phyloP scores from a whole-genome alignment of 805 yeast species.

The Cephaloascus albidus region DNA sequence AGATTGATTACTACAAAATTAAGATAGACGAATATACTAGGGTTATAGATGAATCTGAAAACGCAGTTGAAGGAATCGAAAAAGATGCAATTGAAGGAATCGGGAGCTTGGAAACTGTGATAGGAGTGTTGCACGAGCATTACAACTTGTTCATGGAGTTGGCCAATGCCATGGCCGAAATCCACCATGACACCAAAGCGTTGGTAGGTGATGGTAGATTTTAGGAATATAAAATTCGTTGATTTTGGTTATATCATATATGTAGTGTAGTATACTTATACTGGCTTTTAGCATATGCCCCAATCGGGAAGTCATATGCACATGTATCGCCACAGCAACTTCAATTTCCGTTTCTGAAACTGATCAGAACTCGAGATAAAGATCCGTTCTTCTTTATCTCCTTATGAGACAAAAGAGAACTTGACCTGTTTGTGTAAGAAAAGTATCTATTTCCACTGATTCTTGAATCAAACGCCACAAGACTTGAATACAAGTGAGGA shows the following conservation, averaged over 20 bases:
- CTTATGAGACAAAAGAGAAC: too few species aligned
- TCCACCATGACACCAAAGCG: constrained; percentile 34
- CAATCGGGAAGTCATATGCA: background rate
- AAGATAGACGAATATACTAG: constrained; percentile 41
- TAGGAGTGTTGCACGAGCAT: constrained; percentile 58
- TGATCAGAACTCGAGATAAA: too few species aligned
- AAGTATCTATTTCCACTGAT: too few species aligned
- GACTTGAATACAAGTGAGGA: too few species aligned
- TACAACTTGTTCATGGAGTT: constrained; percentile 65
- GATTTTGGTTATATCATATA: background rate
- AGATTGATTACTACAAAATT: constrained; percentile 27
- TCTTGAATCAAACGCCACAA: too few species aligned
- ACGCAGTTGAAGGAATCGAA: constrained; percentile 53
- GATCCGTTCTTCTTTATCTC: too few species aligned
- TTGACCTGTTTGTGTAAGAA: too few species aligned
- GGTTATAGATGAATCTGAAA: constrained; percentile 47
- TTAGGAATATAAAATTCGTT: too few species aligned
- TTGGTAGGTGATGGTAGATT: background rate
- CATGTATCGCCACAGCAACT: background rate
- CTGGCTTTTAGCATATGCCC: background rate
- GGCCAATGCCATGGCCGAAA: constrained; percentile 64
- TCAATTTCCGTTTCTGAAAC: too few species aligned
- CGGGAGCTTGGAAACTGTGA: constrained; percentile 34
- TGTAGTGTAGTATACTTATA: background rate
- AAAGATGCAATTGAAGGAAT: constrained; percentile 36